Evolutionary conservation across 768 basidiomycete species (phyloP), one percentile per base, ranked within the genome.

Genomic region (Termitomyces sp.): DNA sequence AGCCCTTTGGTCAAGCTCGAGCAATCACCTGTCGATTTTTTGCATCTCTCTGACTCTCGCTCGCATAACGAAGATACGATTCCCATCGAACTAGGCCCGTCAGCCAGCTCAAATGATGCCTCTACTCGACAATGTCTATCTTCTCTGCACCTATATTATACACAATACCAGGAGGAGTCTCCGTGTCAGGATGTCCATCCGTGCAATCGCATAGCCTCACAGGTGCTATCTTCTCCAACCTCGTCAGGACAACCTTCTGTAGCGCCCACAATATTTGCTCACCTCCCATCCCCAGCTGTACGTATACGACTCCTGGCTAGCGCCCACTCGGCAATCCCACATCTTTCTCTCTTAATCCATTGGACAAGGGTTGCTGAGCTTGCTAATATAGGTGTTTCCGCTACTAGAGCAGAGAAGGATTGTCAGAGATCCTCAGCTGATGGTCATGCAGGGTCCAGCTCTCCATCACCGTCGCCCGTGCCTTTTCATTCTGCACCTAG

Each of bases 1-100:
- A 51, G 54, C n/a, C 47, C 58, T 7, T 64, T 61, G 58, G 68
- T 69, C 61, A 78, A 74, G 61, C 58, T 68, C 57, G 75, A 68
- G 57, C 70, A 68, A 12, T 63, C 70, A 19, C 56, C 58, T 31
- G 45, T 57, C 45, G 68, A 69, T 40, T 50, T 53, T 5, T 53
- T 50, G 3, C 58, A 40, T 15, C 49, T 42, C 57, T 17, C 56
- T 64, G 40, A 63, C 58, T 50, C 56, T 64, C 40, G 62, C 56
- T 45, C 66, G 63, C 59, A 45, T 48, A 42, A 53, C 26, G 42
- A 61, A 38, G 55, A 56, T 43, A 48, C 58, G 44, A 61, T 53
- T 26, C 41, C 60, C 33, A 56, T 64, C 23, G 53, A 59, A 41
- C 57, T 59, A 31, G 45, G 41, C 17, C 42, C 51, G 14, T 53